Percentiles rank a stretch among this genome's conserved stretches.
These are phyloP conservation scores for Neurospora tetraspora DNA, from an alignment of 495 filamentous ascomycete species.

Conservation along the genomic window DNA sequence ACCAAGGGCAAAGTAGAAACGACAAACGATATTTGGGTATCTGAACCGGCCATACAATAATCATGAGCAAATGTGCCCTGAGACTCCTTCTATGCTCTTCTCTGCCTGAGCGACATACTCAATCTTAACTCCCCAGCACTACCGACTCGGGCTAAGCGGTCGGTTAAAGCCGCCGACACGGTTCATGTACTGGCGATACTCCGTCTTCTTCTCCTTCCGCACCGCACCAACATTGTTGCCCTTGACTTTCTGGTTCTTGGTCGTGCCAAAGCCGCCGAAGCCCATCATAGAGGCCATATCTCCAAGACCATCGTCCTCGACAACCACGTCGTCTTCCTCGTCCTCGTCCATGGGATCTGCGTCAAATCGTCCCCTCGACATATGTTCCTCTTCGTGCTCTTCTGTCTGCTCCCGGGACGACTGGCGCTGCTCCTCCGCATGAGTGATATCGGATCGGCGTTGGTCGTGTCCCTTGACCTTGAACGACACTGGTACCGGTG, in stretches of 20 bases:
- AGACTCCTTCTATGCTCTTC: background rate
- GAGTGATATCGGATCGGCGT: constrained; percentile 27
- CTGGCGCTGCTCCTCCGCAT: constrained; percentile 11
- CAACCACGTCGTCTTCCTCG: constrained; percentile 34
- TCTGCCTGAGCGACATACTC: background rate
- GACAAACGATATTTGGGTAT: background rate
- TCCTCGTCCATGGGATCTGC: constrained; percentile 37
- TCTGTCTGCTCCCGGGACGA: constrained; percentile 9
- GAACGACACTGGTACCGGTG: constrained; percentile 22
- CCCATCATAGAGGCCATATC: constrained; percentile 82
- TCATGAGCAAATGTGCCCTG: background rate
- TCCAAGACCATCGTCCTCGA: constrained; percentile 56
- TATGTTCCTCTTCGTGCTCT: constrained; percentile 11
- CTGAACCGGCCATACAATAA: background rate
- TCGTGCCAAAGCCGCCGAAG: constrained; percentile 73
- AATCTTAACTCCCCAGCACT: constrained; percentile 1
- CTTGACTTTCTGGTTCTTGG: constrained; percentile 81
- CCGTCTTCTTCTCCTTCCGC: constrained; percentile 86
- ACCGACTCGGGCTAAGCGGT: constrained; percentile 53
- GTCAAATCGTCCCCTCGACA: constrained; percentile 19
- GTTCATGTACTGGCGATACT: constrained; percentile 99
- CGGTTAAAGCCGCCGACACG: constrained; percentile 93
- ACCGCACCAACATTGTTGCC: constrained; percentile 83
- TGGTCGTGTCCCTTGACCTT: constrained; percentile 30
- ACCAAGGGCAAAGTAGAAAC: background rate